phyloP scores from a whole-genome alignment of 2,329 filamentous ascomycete species.

The Botrytis medusae region DNA sequence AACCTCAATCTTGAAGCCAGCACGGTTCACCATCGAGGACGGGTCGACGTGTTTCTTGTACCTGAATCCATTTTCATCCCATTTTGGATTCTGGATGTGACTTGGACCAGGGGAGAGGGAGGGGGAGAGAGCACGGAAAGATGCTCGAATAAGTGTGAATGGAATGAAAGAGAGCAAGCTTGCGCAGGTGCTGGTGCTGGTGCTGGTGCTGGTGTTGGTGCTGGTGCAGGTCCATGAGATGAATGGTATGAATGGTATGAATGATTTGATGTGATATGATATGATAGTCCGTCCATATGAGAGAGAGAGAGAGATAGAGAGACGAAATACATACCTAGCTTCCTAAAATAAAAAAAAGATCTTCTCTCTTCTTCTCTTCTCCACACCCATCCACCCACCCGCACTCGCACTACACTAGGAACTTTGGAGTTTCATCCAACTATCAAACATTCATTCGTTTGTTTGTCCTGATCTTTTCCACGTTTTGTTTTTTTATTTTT shows the following conservation, averaged over 20 bases:
- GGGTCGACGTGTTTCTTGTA: not conserved
- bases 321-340: too few relatives aligned
- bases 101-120: not conserved
- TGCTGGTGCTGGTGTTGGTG: not conserved
- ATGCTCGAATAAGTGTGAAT: not conserved
- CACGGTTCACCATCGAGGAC: constrained; percentile 7
- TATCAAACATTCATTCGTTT: not conserved
- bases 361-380: not conserved
- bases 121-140: not conserved
- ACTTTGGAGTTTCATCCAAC: not conserved
- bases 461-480: not conserved
- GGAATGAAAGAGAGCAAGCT: not conserved
- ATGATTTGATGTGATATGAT: not conserved
- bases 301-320: not conserved
- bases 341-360: not conserved
- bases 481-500: not conserved
- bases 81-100: not conserved
- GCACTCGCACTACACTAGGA: not conserved
- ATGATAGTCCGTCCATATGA: not conserved
- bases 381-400: not conserved
- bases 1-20: not conserved
- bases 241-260: too few relatives aligned
- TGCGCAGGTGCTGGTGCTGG: not conserved
- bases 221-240: not conserved
- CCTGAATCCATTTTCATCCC: not conserved